Evolutionary conservation across 768 basidiomycete species (phyloP), one percentile per base, ranked within the genome.

Genomic region (Kwoniella europaea): DNA sequence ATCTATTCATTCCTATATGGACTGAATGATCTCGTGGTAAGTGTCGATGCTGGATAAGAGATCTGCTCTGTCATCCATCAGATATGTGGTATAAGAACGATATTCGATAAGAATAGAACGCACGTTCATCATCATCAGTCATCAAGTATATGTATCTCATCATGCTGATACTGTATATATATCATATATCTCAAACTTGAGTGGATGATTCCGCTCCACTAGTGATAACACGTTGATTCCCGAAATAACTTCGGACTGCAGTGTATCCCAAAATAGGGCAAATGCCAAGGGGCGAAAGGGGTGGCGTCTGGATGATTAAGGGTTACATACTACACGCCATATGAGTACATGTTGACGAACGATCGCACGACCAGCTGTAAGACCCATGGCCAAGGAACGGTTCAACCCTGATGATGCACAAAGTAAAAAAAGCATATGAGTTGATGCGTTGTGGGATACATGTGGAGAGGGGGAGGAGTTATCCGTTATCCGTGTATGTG

Each of bases 201-300:
- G 6, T 35, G 35, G 1, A 35, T 35, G 35, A 35, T 35, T 35
- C 4, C 35, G 35, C 35, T 35, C 35, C 35, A 35, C 35, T 35
- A 1, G 35, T 35, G 35, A 35, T 35, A 58, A 0, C 57, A 58
- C 57, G 57, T 58, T 58, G 57, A 58, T 58, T 58, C 57, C 57
- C 57, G 57, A 58, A 58, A 58, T 58, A 58, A 58, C 57, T 58
- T 58, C 57, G 57, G 35, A 58, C 20, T 35, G 13, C 24, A 10
- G 10, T n/a, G 24, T 56, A 13, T 27, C 54, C 24, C 0, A 20
- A 56, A 20, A 20, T 56, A 27, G 20, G n/a, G 54, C 10, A 53
- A 53, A 20, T 56, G 20, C 54, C 46, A 50, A 50, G 46, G 35
- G 35, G 46, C 18, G 18, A 50, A 50, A 50, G 13, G 46, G 46